phyloP scores from a whole-genome alignment of 352 stramenopile species.

The Phytophthora megakarya region DNA sequence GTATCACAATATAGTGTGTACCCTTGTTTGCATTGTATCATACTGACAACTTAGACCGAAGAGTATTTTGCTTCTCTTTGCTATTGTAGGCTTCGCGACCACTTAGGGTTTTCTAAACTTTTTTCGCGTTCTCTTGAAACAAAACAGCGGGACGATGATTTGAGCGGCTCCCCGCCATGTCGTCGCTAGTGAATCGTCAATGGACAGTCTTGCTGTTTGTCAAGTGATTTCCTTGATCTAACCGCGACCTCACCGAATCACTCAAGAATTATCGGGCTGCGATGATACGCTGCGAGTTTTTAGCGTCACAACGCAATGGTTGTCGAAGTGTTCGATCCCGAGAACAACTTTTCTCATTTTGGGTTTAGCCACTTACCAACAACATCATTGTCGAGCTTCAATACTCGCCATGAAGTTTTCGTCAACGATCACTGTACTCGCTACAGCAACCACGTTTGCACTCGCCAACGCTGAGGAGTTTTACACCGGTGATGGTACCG shows the following conservation, averaged over 20 bases:
- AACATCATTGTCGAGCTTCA: not conserved
- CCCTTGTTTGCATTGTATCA: too few species aligned
- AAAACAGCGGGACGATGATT: too few species aligned
- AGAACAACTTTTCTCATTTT: not conserved
- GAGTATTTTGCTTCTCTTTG: too few species aligned
- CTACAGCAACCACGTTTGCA: not conserved
- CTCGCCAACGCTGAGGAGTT: slow-evolving; percentile 33
- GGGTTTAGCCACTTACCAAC: not conserved
- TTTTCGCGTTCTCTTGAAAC: not conserved
- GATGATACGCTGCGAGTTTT: not conserved
- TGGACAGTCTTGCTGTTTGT: not conserved
- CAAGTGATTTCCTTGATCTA: not conserved
- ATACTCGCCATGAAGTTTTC: not conserved
- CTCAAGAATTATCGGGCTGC: not conserved
- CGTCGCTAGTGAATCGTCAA: slow-evolving; percentile 2
- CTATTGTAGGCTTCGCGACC: too few species aligned
- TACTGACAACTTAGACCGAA: too few species aligned
- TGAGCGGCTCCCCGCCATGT: too few species aligned
- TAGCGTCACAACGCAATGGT: not conserved
- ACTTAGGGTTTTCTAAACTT: too few species aligned
- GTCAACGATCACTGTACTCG: not conserved
- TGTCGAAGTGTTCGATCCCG: not conserved
- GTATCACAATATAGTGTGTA: too few species aligned
- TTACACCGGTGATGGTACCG: slow-evolving; percentile 50
- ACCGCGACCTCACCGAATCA: not conserved